Conservation (phyloP, 1,284 basidiomycete species). For the Inonotus obliquus region DNA sequence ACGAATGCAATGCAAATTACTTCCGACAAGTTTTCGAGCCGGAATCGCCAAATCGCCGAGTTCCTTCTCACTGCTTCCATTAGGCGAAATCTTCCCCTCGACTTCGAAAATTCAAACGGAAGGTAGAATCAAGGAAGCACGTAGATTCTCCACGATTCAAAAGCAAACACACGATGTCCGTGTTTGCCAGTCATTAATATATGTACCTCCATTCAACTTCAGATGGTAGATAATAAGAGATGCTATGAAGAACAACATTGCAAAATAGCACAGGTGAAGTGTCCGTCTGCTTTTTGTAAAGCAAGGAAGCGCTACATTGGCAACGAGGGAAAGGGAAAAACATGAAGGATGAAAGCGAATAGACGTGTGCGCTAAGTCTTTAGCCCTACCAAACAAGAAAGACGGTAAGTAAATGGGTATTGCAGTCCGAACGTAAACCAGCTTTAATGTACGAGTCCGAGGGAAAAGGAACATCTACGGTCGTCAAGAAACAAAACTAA, state of each 20-base stretch:
- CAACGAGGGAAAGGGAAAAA: not conserved
- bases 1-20: not conserved
- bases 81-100: not conserved
- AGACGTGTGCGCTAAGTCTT: conserved; percentile 1
- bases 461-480: not conserved
- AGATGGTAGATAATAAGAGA: not conserved
- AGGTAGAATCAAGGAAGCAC: not conserved
- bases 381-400: conserved; percentile 1
- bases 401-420: not conserved
- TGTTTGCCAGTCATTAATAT: not conserved
- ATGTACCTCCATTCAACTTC: not conserved
- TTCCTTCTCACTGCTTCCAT: not conserved
- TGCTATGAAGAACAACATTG: not conserved
- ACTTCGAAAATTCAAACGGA: not conserved
- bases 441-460: conserved; percentile 13
- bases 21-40: not conserved
- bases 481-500: not conserved
- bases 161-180: not conserved
- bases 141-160: too few relatives aligned
- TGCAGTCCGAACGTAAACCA: not conserved
- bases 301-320: not conserved
- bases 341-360: not conserved
- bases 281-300: not conserved
- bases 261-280: not conserved
- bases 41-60: not conserved